Evolutionary conservation across 345 rosid species (phyloP).

Genomic region (Citrus glauca): DNA sequence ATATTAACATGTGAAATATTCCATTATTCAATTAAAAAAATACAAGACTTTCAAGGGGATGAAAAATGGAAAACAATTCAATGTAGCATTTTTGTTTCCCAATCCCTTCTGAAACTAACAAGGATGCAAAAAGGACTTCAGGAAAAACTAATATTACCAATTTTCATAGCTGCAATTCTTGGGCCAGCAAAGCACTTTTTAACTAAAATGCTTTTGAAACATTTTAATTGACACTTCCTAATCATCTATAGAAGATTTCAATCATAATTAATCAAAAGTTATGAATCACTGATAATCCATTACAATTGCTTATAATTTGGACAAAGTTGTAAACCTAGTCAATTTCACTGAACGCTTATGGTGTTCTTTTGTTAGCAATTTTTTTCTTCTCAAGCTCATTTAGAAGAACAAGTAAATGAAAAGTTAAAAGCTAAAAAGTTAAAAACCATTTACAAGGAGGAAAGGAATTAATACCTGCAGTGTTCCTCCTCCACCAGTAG

Average conservation of each 20-base stretch:
- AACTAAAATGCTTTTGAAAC: not conserved
- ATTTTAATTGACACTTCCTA: not conserved
- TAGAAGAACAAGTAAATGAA: not conserved
- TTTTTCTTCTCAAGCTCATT: not conserved
- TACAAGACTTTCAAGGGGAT: not conserved
- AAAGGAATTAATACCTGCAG: slow-evolving; percentile 54
- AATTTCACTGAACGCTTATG: not conserved
- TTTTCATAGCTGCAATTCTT: not conserved
- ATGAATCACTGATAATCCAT: not conserved
- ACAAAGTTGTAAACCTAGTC: not conserved
- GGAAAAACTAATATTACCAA: not conserved
- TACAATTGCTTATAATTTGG: too few species aligned
- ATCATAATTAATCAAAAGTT: not conserved
- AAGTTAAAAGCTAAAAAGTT: not conserved
- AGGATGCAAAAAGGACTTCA: not conserved
- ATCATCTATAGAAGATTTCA: not conserved
- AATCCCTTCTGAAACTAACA: not conserved
- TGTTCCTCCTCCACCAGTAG: slow-evolving; percentile 94
- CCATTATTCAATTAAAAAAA: not conserved
- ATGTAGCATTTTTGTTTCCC: not conserved
- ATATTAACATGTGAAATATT: too few species aligned
- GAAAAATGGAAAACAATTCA: not conserved
- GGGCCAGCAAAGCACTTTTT: not conserved
- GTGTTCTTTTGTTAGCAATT: not conserved
- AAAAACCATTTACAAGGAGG: not conserved